Evolutionary conservation across 225 moss, liverwort and hornwort species (phyloP), one percentile per base, ranked within the genome.

Genomic region (Sphagnum tenellum): DNA sequence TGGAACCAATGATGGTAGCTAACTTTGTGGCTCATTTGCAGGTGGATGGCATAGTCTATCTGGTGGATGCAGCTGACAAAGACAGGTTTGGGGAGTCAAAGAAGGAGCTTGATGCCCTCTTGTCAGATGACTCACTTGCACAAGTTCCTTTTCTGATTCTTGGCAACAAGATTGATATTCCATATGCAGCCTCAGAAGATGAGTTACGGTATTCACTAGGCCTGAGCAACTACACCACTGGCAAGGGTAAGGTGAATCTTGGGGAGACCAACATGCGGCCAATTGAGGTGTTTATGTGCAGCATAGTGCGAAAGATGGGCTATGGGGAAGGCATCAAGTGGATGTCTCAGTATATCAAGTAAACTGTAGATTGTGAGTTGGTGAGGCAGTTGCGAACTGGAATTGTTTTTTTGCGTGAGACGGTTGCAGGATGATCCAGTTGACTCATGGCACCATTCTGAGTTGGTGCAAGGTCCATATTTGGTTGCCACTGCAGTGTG

Each of bases 241-340:
- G 52, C 52, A 52, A 52, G 52, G 92, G 92, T 46, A 89, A 78
- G 45, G 92, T 88, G 71, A 92, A 92, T 66, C 78, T 92, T 64
- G 78, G 79, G 9, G 89, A 89, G 55, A 89, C 74, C 55, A 89
- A 89, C 71, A 88, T 92, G 76, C 85, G 92, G 60, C 87, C 92
- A 13, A 88, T 92, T 62, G 92, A 92, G 61, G 87, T 92, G 8
- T 92, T 88, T 71, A 92, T 92, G 92, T 92, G 92, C 80, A 92
- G 92, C 84, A 92, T 92, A 46, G 92, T 92, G 47, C 87, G 92
- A 4, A 92, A 92, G 80, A 89, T 89, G 92, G 92, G 92, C 3
- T 92, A 92, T 55, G 92, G 92, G 2, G 92, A 92, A 46, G 92
- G 92, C 45, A 81, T 92, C 70, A 89, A 86, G 89, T 92, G 92